Evolutionary conservation across 108 stramenopile genomes (phyloP), one percentile per base, ranked within the genome.

Genomic region (Thalassiosira profunda): DNA sequence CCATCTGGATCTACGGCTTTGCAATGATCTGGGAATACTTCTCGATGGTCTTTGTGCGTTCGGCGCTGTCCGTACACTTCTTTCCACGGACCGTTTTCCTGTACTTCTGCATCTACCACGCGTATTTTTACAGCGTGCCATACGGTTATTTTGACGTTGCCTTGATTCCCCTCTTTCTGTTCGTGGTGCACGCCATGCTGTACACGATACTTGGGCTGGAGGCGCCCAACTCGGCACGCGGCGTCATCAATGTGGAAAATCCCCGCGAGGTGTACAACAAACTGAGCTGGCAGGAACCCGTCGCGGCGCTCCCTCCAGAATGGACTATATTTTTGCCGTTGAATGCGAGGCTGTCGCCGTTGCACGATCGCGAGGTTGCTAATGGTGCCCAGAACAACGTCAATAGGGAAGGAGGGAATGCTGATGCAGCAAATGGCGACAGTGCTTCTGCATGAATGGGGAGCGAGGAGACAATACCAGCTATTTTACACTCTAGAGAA

Each of bases 21-120:
- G 71, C 80, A 9, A 88, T 88, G 86, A 78, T 90, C 15, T 82
- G 72, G 55, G 86, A 89, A 42, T 89, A 89, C 76, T 89, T 85
- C 63, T 56, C 52, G 31, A 85, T 85, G 80, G 81, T 85, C 1
- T 79, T 85, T 30, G 76, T 85, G 17, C 62, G 84, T 35, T 63
- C 74, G 25, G 66, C 68, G 9, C 25, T 79, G 23, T 68, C 51
- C 3, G 73, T 81, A 44, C 62, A 66, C 33, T 86, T 86, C 73
- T 90, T 90, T 53, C 86, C 89, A 14, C 48, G 84, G 30, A 35
- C 80, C n/a, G 58, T 55, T 20, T 45, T 80, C 37, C 17, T 86
- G 11, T 86, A 82, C 56, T 86, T 90, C 61, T 24, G 83, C 29
- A 47, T 60, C 11, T 90, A 86, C 48, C 89, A 88, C 40, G 35